Conservation (phyloP, 2,329 filamentous ascomycete genomes). For the Penicillium sp. region DNA sequence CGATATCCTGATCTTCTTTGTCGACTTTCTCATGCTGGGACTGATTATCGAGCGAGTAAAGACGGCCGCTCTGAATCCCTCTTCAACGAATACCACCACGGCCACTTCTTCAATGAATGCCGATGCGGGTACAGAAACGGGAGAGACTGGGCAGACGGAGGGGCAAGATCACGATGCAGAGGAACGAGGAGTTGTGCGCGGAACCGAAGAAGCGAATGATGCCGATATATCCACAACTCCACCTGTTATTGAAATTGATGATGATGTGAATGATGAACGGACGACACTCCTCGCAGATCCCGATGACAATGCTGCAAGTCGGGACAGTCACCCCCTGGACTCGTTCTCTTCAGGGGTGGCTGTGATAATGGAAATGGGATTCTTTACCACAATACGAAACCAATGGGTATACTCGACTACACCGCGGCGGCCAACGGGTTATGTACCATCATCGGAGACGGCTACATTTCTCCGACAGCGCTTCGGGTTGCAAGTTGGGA, state of each 20-base stretch:
- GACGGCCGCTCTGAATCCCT: slow-evolving; percentile 34
- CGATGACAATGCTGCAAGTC: slow-evolving; percentile 23
- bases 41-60: slow-evolving; percentile 54
- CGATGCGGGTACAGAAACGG: slow-evolving; percentile 16
- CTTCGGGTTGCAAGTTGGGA: slow-evolving; percentile 39
- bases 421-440: slow-evolving; percentile 23
- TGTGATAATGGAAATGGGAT: slow-evolving; percentile 38
- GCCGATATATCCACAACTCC: slow-evolving; percentile 24
- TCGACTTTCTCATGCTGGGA: slow-evolving; percentile 60
- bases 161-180: slow-evolving; percentile 60
- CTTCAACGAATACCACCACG: slow-evolving; percentile 13
- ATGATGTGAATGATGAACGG: slow-evolving; percentile 28
- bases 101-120: slow-evolving; percentile 14
- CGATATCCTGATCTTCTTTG: slow-evolving; percentile 53
- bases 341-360: slow-evolving; percentile 38
- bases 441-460: slow-evolving; percentile 34
- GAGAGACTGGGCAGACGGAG: slow-evolving; percentile 5
- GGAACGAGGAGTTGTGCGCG: slow-evolving; percentile 56
- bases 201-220: slow-evolving; percentile 29
- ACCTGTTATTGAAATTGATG: slow-evolving; percentile 12
- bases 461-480: slow-evolving; percentile 38
- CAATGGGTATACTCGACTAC: slow-evolving; percentile 38
- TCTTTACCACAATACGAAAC: slow-evolving; percentile 37
- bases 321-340: slow-evolving; percentile 39
- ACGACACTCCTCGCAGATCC: slow-evolving; percentile 38